phyloP scores from a whole-genome alignment of 2,329 filamentous ascomycete genomes.

The Pseudopyricularia cyperi region DNA sequence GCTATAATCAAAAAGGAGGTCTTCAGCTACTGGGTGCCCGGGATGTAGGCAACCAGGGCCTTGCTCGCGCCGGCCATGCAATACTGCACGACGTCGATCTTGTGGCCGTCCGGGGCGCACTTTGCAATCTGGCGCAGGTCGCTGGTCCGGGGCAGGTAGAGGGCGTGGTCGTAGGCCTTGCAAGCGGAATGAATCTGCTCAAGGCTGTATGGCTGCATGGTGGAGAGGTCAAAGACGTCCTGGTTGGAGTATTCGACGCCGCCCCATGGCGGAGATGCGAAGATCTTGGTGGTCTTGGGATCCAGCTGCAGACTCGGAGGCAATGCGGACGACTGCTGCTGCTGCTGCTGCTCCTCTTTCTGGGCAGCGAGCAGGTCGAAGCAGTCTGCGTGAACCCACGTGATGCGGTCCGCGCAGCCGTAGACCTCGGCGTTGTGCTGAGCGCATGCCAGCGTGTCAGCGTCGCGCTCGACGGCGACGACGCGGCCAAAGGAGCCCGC shows the following conservation, averaged over 20 bases:
- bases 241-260: slow-evolving; percentile 42
- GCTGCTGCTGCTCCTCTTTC: background rate
- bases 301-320: slow-evolving; percentile 18
- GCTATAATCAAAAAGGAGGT: background rate
- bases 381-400: slow-evolving; percentile 78
- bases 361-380: slow-evolving; percentile 53
- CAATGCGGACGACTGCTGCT: slow-evolving; percentile 18
- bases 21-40: slow-evolving; percentile 11
- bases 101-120: slow-evolving; percentile 33
- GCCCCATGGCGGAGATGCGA: slow-evolving; percentile 49
- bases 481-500: slow-evolving; percentile 69
- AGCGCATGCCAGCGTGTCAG: slow-evolving; percentile 70
- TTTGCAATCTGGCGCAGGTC: slow-evolving; percentile 66
- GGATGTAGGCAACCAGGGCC: slow-evolving; percentile 53
- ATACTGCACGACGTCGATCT: slow-evolving; percentile 73
- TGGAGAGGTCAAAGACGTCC: slow-evolving; percentile 67
- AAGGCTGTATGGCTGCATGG: slow-evolving; percentile 80
- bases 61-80: slow-evolving; percentile 87
- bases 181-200: slow-evolving; percentile 50
- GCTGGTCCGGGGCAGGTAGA: slow-evolving; percentile 79
- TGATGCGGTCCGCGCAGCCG: slow-evolving; percentile 62
- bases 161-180: slow-evolving; percentile 44
- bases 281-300: slow-evolving; percentile 29
- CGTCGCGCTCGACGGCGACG: slow-evolving; percentile 79
- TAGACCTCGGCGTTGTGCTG: slow-evolving; percentile 86